Evolutionary conservation across 1,139 yeast genomes (phyloP).

Genomic region (Zhuliangozyma parablackwelliae): DNA sequence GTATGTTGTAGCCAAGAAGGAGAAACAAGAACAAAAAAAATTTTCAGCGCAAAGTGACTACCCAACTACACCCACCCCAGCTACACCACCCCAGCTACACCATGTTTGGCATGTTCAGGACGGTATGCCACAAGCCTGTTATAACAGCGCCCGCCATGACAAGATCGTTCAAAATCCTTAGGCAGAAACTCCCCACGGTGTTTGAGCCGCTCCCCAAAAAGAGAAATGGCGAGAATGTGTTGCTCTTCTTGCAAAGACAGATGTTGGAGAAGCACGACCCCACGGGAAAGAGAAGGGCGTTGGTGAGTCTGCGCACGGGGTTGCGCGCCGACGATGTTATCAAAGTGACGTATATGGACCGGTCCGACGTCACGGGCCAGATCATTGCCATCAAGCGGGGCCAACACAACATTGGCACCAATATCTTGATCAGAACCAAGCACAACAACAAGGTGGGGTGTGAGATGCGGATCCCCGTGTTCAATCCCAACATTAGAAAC

Average conservation of each 20-base stretch:
- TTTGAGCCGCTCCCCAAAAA: constrained; percentile 51
- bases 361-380: constrained; percentile 70
- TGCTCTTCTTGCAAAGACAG: constrained; percentile 46
- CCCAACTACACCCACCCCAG: background rate
- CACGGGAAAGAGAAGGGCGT: constrained; percentile 63
- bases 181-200: constrained; percentile 28
- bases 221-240: constrained; percentile 47
- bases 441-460: constrained; percentile 67
- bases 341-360: constrained; percentile 67
- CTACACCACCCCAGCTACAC: too few relatives aligned
- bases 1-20: constrained; percentile 4
- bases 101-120: too few relatives aligned
- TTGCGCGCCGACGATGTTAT: constrained; percentile 80
- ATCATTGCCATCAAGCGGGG: constrained; percentile 69
- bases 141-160: too few relatives aligned
- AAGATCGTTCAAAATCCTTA: too few relatives aligned
- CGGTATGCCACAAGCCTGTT: too few relatives aligned
- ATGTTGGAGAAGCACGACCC: constrained; percentile 63
- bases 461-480: constrained; percentile 74
- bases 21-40: constrained; percentile 3
- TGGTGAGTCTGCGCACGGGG: constrained; percentile 45
- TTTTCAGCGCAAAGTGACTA: background rate
- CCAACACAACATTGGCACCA: constrained; percentile 59
- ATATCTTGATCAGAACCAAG: constrained; percentile 73
- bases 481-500: constrained; percentile 69